phyloP scores from a whole-genome alignment of 2,329 filamentous ascomycete species.

The Alternaria conjuncta region DNA sequence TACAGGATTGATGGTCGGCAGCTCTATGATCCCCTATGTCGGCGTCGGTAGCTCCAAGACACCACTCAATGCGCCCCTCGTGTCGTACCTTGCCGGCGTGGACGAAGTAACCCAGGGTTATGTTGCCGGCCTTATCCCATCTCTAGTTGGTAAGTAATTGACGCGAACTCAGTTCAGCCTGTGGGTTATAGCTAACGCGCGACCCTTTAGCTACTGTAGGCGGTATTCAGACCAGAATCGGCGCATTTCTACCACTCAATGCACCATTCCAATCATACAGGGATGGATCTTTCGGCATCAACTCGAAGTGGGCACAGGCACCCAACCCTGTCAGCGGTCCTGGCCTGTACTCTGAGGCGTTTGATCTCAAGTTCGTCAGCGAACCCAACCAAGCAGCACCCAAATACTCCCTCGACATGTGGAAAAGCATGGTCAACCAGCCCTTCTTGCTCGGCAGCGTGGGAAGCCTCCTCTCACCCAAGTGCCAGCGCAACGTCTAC shows the following conservation, averaged over 20 bases:
- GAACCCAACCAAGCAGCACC: neutral
- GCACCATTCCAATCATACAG: conserved; percentile 3
- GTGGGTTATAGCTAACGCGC: neutral
- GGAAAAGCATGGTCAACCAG: conserved; percentile 15
- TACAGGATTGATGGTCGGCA: conserved; percentile 2
- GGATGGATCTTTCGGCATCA: conserved; percentile 6
- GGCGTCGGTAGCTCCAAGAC: conserved; percentile 1
- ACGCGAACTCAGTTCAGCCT: neutral
- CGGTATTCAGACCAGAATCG: conserved; percentile 7
- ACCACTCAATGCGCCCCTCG: conserved; percentile 8
- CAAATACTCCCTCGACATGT: conserved; percentile 2
- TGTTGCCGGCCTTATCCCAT: conserved; percentile 3
- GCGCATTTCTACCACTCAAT: conserved; percentile 9
- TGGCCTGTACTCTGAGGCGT: conserved; percentile 12
- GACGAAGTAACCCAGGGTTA: conserved; percentile 5
- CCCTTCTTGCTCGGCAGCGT: conserved; percentile 7
- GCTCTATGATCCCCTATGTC: conserved; percentile 10
- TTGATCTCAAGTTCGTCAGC: conserved; percentile 14
- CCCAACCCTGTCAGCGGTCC: conserved; percentile 11
- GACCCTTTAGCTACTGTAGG: conserved; percentile 2
- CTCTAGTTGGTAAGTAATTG: conserved; percentile 2
- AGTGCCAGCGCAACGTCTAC: conserved; percentile 14
- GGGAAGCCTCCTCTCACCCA: neutral
- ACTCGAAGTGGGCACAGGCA: conserved; percentile 11
- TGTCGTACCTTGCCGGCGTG: conserved; percentile 5